Base-by-base conservation (phyloP, 371 early-diverging fungal genomes). In the Saksenaea oblongispora region DNA sequence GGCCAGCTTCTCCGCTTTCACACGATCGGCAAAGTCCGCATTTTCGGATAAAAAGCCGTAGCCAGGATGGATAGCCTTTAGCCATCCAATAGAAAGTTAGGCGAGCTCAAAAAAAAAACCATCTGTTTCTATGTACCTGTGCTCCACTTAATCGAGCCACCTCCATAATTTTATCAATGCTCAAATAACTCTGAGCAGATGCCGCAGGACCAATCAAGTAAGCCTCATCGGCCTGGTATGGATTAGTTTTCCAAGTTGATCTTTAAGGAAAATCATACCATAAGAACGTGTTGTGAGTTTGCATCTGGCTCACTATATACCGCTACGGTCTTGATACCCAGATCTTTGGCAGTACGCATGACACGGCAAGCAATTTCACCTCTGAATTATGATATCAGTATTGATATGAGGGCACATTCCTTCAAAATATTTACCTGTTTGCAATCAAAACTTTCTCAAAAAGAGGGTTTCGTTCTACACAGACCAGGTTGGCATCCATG, bases 11-110 rank as follows among this genome's bases (percentile, higher is more conserved):
- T 84, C 86, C 22, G 83, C 79, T 11, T 80, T 88, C 18, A 96
- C 88, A 53, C 80, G 83, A 35, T 91, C 85, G 10, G 95, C 94
- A 78, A 99, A 96, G 41, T 83, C 86, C 9, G 92, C 87, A 82
- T 98, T 98, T 75, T 99, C 99, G 7, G 97, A 96, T 63, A 97
- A 87, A 84, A 96, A 99, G 41, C 96, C 95, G 69, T 96, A 97
- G 28, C 96, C 96, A 1, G 97, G 97, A 72, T 98, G 97, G 53
- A 98, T 91, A 28, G 96, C 96, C 84, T 91, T 42, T 26, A 14
- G 17, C 7, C 18, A 8, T 55, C 55, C 2, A 35, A 2, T 1
- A 62, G 11, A 47, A 13, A 26, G 14, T 54, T 11, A 5, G 15
- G 24, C 13, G 36, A 34, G 3, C 7, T n/a, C 26, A 39, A 27